Evolutionary conservation across 2,329 filamentous ascomycete species (phyloP).

Genomic region (Trichocomaceae sp.): DNA sequence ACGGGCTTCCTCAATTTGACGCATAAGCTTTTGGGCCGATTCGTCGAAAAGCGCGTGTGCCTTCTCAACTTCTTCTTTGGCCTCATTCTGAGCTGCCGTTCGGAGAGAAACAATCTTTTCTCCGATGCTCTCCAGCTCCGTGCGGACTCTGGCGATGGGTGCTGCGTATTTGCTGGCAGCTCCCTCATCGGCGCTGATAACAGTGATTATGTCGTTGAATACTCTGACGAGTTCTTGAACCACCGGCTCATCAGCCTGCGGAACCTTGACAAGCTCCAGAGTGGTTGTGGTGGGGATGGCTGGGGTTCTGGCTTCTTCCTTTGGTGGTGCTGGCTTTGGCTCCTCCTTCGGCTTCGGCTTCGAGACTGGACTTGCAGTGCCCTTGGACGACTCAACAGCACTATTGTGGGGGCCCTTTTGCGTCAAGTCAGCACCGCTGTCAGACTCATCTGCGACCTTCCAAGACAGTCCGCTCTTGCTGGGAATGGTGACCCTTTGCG

Average conservation of each 20-base stretch:
- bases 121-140: conserved; percentile 70
- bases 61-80: conserved; percentile 66
- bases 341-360: conserved; percentile 33
- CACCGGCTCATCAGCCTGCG: conserved; percentile 72
- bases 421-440: conserved; percentile 53
- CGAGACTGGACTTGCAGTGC: conserved; percentile 16
- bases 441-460: conserved; percentile 58
- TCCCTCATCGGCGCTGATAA: conserved; percentile 74
- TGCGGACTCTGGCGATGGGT: conserved; percentile 78
- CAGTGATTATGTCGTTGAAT: conserved; percentile 90
- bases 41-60: conserved; percentile 73
- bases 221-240: conserved; percentile 92
- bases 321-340: conserved; percentile 26
- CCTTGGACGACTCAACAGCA: conserved; percentile 30
- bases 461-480: conserved; percentile 80
- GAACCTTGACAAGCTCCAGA: conserved; percentile 71
- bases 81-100: conserved; percentile 59
- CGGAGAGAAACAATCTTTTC: conserved; percentile 70
- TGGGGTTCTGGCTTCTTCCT: conserved; percentile 33
- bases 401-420: conserved; percentile 46
- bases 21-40: conserved; percentile 79
- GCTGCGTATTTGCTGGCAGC: conserved; percentile 69
- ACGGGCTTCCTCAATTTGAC: conserved; percentile 80
- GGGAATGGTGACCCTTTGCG: conserved; percentile 72
- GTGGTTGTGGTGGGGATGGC: conserved; percentile 50